These are phyloP conservation scores for Teunomyces kruisii DNA, from an alignment of 805 yeast species.

Conservation along the genomic window DNA sequence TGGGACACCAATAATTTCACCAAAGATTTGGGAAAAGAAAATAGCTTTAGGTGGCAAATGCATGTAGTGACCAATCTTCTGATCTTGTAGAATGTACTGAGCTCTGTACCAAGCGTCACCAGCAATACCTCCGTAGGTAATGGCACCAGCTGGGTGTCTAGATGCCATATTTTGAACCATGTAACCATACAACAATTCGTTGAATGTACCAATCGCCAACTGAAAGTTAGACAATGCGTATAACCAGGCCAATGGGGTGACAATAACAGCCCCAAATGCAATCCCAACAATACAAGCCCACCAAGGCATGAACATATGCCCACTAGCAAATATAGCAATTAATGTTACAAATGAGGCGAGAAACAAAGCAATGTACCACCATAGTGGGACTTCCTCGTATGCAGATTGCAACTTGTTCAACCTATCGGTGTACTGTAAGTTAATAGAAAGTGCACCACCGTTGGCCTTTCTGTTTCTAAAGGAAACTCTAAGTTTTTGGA, in stretches of 20 bases:
- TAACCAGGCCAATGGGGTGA: constrained; percentile 49
- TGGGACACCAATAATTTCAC: constrained; percentile 53
- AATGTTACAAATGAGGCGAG: constrained; percentile 33
- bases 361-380: constrained; percentile 44
- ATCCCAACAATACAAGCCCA: constrained; percentile 47
- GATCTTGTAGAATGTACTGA: constrained; percentile 35
- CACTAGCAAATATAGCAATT: constrained; percentile 32
- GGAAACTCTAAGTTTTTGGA: constrained; percentile 10
- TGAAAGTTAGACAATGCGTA: constrained; percentile 54
- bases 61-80: constrained; percentile 54
- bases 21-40: constrained; percentile 52
- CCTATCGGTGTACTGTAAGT: constrained; percentile 37
- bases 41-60: constrained; percentile 51
- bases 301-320: constrained; percentile 41
- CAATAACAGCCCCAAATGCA: constrained; percentile 43
- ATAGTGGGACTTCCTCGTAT: constrained; percentile 41
- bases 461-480: constrained; percentile 7
- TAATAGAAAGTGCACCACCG: constrained; percentile 9
- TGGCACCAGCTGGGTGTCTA: constrained; percentile 48
- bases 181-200: constrained; percentile 48
- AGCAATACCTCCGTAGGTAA: constrained; percentile 49
- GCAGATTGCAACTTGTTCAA: constrained; percentile 40
- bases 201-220: constrained; percentile 51
- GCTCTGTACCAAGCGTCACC: constrained; percentile 50
- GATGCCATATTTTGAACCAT: constrained; percentile 34